Evolutionary conservation across 352 stramenopile genomes (phyloP).

Genomic region (Peronospora destructor): DNA sequence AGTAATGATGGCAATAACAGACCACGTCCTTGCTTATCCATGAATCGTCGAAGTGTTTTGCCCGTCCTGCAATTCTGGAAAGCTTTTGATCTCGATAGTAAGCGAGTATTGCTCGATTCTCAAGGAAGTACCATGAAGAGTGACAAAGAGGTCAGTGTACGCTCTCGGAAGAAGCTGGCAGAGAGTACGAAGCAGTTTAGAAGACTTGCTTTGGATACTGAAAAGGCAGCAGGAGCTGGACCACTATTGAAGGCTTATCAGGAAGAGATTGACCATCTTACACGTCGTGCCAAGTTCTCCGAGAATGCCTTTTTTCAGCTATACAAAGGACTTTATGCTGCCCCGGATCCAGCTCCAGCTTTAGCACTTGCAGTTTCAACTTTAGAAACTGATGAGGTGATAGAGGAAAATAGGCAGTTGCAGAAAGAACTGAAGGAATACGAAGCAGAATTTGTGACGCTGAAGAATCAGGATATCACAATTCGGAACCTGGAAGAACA

Average conservation of each 20-base stretch:
- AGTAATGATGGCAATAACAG: slow-evolving; percentile 15
- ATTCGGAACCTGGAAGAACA: slow-evolving; percentile 93
- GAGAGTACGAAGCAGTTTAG: slow-evolving; percentile 82
- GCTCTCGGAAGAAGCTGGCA: slow-evolving; percentile 78
- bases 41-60: slow-evolving; percentile 26
- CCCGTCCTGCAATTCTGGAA: slow-evolving; percentile 83
- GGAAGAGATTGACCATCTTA: slow-evolving; percentile 90
- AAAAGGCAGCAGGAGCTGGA: slow-evolving; percentile 57
- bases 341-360: slow-evolving; percentile 72
- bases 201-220: slow-evolving; percentile 48
- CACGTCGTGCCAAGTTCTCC: slow-evolving; percentile 84
- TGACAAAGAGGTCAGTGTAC: slow-evolving; percentile 73
- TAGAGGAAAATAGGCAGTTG: slow-evolving; percentile 89
- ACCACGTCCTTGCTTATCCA: slow-evolving; percentile 10
- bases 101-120: slow-evolving; percentile 68
- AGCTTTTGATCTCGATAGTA: slow-evolving; percentile 83
- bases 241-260: slow-evolving; percentile 85
- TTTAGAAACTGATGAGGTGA: slow-evolving; percentile 42
- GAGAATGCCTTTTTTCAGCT: slow-evolving; percentile 87
- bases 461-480: slow-evolving; percentile 97
- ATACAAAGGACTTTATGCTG: slow-evolving; percentile 82
- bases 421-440: slow-evolving; percentile 88
- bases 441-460: slow-evolving; percentile 88
- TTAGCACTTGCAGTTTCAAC: slow-evolving; percentile 52
- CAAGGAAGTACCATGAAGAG: slow-evolving; percentile 78